Evolutionary conservation across 352 stramenopile species (phyloP).

Genomic region (Globisporangium apiculatum): DNA sequence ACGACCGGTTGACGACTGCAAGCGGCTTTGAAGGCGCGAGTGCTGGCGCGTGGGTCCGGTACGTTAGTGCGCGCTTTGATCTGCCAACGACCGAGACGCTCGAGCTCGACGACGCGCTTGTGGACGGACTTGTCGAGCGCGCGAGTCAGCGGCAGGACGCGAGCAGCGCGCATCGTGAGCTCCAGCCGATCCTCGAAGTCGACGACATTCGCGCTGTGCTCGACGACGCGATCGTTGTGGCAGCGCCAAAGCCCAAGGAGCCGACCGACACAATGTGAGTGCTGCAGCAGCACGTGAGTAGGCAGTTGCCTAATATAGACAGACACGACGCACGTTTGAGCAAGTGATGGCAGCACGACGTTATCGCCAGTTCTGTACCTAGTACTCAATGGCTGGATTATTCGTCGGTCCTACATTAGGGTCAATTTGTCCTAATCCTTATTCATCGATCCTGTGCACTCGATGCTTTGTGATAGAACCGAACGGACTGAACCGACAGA

Average conservation of each 20-base stretch:
- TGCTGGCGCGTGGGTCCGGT: conserved; percentile 51
- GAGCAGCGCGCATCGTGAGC: conserved; percentile 21
- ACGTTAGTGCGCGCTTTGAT: conserved; percentile 51
- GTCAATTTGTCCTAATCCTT: too few species aligned
- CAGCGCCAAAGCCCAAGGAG: neutral
- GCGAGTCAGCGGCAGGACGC: conserved; percentile 46
- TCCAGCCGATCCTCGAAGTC: conserved; percentile 41
- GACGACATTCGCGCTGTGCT: conserved; percentile 55
- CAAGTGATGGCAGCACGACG: too few species aligned
- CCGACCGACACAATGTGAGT: neutral
- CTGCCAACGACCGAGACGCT: conserved; percentile 43
- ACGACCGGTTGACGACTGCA: conserved; percentile 35
- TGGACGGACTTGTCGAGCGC: conserved; percentile 50
- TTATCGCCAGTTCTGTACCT: too few species aligned
- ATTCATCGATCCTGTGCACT: too few species aligned
- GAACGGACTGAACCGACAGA: too few species aligned
- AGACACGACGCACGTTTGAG: too few species aligned
- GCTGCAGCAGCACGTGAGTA: too few species aligned
- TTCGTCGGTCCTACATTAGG: too few species aligned
- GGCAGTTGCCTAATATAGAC: too few species aligned
- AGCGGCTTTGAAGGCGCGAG: conserved; percentile 49
- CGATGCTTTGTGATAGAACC: too few species aligned
- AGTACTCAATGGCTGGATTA: too few species aligned
- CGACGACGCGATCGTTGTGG: conserved; percentile 31
- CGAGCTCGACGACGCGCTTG: conserved; percentile 45